phyloP scores from a whole-genome alignment of 495 filamentous ascomycete species.

The Echria macrotheca region DNA sequence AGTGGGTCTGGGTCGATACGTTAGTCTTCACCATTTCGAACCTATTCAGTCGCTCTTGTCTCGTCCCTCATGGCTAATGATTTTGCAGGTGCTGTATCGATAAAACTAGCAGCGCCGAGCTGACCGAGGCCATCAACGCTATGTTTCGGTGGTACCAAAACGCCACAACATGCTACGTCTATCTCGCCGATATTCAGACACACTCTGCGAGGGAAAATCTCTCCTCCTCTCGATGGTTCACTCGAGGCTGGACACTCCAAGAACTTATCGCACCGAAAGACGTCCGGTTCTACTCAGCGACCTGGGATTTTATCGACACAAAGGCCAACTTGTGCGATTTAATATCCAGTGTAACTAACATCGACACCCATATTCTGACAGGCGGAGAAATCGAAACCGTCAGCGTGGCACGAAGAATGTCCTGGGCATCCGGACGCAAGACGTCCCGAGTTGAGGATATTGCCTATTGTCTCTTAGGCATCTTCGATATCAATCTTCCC shows the following conservation, averaged over 20 bases:
- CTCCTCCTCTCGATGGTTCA: constrained; percentile 3
- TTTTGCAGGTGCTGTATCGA: not conserved
- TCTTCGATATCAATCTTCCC: constrained; percentile 13
- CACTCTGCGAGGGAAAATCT: not conserved
- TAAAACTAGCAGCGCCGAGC: too few relatives aligned
- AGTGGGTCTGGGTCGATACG: constrained; percentile 29
- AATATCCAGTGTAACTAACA: constrained; percentile 4
- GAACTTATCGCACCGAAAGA: constrained; percentile 31
- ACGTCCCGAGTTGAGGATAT: constrained; percentile 13
- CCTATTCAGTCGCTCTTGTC: too few relatives aligned
- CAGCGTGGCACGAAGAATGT: constrained; percentile 12
- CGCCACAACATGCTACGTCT: not conserved
- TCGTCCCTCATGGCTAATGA: not conserved
- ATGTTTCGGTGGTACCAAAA: constrained; percentile 1
- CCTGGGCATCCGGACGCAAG: constrained; percentile 9
- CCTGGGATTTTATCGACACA: constrained; percentile 17
- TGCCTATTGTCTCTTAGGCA: constrained; percentile 15
- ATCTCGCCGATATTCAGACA: not conserved
- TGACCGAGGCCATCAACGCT: too few relatives aligned
- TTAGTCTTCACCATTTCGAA: constrained; percentile 29
- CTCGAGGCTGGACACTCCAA: constrained; percentile 35
- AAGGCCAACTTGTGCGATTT: constrained; percentile 1
- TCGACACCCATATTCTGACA: constrained; percentile 3
- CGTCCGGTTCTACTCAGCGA: constrained; percentile 24
- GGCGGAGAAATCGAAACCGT: not conserved